Evolutionary conservation across 1,139 yeast genomes (phyloP), one percentile per base, ranked within the genome.

Genomic region (Nakaseomyces sp.): DNA sequence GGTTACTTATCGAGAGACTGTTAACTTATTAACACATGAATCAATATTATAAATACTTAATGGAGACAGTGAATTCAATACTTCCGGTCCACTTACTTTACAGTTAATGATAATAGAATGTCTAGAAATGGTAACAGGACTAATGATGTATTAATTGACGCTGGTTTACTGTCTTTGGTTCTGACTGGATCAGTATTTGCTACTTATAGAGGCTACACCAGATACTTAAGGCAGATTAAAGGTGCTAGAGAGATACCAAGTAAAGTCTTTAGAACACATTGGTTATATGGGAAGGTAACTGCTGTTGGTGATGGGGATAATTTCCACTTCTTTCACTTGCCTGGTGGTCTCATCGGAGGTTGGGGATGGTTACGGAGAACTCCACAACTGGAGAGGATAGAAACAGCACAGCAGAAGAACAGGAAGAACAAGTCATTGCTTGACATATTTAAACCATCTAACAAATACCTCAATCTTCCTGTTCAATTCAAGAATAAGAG

Each of bases 241-340:
- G 62, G 63, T 13, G 69, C 69, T 1, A 48, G 58, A 13, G 69
- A 70, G 26, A 72, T 75, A 12, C 77, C 77, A 2, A 47, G 52
- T 9, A 39, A 46, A 1, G 57, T 57, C 19, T 69, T 71, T 44
- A 65, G 69, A n/a, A 64, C 59, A 10, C 63, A 72, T 24, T 70
- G 72, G 52, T 53, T 89, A n/a, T 73, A 75, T 45, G 98, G 98
- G 0, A 71, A 73, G 45, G 96, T 89, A 5, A 86, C 96, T 0
- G 70, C 93, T 3, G 98, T 91, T 0, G 97, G 97, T 0, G 98
- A 91, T 63, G 98, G 96, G 4, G 99, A 91, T 60, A 89, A 89
- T 59, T 91, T 91, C 63, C 81, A 91, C 44, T 77, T 91, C 53
- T 91, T 72, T 58, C 99, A 91, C 61, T 81, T 94, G 0, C 99